Evolutionary conservation across 140 eudicot genomes (phyloP), one percentile per base, ranked within the genome.

Genomic region (Ambrosia hybrid): DNA sequence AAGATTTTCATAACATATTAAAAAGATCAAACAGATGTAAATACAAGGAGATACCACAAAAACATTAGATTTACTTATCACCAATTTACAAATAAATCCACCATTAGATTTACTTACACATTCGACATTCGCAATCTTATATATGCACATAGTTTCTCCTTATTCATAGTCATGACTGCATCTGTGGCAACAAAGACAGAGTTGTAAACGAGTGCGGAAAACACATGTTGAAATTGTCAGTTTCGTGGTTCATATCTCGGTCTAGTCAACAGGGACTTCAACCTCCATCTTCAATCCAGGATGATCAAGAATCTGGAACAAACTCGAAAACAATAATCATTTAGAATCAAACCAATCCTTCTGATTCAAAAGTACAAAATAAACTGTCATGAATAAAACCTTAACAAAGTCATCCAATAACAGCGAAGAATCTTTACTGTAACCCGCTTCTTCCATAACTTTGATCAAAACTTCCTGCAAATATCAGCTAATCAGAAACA

Each of bases 371-470:
- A 74, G 6, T 13, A 7, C 37, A 65, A 46, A 65, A 45, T 13
- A 12, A 15, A 26, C n/a, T 16, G 38, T 45, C 17, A 49, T 65
- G 63, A 66, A 57, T 10, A 60, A 3, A 57, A 92, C 98, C 98
- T 89, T 92, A 36, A 89, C 77, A 73, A 92, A 92, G 78, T 92
- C 96, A 55, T 80, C 82, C 77, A 89, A 76, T 68, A 85, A n/a
- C 49, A 92, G 75, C 53, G 82, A 76, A 15, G 96, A 92, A 36
- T 92, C 96, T 78, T 70, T 83, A 51, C 75, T 79, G 73, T 92
- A 92, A 39, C 96, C 98, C 41, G 96, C 92, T 80, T 92, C 98
- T 37, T 74, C 81, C 87, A 92, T 69, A 33, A 92, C 85, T 77
- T 87, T 88, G 34, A 70, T 84, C 76, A 92, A 76, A 48, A 92